phyloP scores from a whole-genome alignment of 179 eudicot genomes.

The Corrigiola litoralis region DNA sequence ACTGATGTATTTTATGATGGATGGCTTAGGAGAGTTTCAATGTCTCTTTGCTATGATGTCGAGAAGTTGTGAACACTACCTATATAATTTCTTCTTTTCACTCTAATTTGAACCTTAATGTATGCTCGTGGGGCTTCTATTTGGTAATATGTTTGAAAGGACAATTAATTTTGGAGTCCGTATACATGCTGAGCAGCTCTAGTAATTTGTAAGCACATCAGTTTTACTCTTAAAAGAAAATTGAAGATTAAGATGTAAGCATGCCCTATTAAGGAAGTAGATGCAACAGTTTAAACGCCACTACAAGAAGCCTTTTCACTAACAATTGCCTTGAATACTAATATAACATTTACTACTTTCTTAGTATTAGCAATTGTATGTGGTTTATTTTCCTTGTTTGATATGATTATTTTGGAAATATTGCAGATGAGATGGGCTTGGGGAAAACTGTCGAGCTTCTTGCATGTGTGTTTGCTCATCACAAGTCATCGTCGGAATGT shows the following conservation, averaged over 20 bases:
- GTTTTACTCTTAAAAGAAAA: too few relatives aligned
- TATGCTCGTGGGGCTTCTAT: too few relatives aligned
- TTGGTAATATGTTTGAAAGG: too few relatives aligned
- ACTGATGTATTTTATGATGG: neutral
- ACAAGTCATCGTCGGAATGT: slow-evolving; percentile 48
- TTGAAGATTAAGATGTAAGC: too few relatives aligned
- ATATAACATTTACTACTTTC: neutral
- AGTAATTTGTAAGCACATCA: too few relatives aligned
- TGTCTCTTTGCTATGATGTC: neutral
- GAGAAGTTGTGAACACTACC: neutral
- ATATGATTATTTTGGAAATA: slow-evolving; percentile 8
- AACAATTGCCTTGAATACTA: neutral
- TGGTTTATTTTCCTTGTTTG: slow-evolving; percentile 3
- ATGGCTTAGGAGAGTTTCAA: neutral
- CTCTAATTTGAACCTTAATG: too few relatives aligned
- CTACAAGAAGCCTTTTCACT: neutral
- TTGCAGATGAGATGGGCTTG: slow-evolving; percentile 96
- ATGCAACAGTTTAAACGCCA: neutral
- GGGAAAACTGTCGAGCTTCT: slow-evolving; percentile 98
- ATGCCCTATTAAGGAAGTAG: neutral
- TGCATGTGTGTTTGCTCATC: slow-evolving; percentile 81
- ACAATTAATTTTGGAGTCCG: too few relatives aligned
- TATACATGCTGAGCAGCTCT: too few relatives aligned
- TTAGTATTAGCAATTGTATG: neutral
- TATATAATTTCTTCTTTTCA: neutral